Evolutionary conservation across 139 green algal genomes (phyloP).

Genomic region (Mychonastes homosphaera): DNA sequence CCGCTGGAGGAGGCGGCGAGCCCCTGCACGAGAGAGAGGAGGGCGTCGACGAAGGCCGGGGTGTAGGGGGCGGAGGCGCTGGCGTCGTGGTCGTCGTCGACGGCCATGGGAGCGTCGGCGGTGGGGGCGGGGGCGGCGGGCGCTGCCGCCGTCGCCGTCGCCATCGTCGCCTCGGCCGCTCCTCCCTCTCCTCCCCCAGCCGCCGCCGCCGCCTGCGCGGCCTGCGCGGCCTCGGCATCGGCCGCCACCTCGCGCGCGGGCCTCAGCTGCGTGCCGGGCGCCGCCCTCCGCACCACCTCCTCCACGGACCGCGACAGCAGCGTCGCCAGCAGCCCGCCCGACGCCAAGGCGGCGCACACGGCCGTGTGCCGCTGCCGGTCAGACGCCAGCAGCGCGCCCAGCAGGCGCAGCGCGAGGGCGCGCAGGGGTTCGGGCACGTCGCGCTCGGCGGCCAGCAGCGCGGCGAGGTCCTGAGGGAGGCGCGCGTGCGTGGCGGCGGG

Average conservation of each 20-base stretch:
- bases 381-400: conserved; percentile 53
- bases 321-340: conserved; percentile 62
- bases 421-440: conserved; percentile 55
- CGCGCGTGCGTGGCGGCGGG: background rate
- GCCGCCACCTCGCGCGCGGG: background rate
- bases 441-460: conserved; percentile 15
- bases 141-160: background rate
- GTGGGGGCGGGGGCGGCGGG: background rate
- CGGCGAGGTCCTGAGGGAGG: background rate
- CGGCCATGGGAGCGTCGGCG: background rate
- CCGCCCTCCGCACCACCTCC: background rate
- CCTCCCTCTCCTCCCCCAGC: too few relatives aligned
- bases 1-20: conserved; percentile 59
- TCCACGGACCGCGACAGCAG: conserved; percentile 45
- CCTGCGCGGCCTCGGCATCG: background rate
- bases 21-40: conserved; percentile 63
- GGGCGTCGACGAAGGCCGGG: conserved; percentile 64
- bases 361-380: conserved; percentile 54
- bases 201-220: conserved; percentile 3
- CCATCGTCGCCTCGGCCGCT: too few relatives aligned
- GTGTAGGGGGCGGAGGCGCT: conserved; percentile 5
- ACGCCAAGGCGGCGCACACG: conserved; percentile 56
- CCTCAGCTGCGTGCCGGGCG: background rate
- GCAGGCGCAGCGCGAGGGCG: conserved; percentile 52
- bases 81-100: background rate